phyloP scores from a whole-genome alignment of 2,329 filamentous ascomycete genomes.

The Orbilia oligospora region DNA sequence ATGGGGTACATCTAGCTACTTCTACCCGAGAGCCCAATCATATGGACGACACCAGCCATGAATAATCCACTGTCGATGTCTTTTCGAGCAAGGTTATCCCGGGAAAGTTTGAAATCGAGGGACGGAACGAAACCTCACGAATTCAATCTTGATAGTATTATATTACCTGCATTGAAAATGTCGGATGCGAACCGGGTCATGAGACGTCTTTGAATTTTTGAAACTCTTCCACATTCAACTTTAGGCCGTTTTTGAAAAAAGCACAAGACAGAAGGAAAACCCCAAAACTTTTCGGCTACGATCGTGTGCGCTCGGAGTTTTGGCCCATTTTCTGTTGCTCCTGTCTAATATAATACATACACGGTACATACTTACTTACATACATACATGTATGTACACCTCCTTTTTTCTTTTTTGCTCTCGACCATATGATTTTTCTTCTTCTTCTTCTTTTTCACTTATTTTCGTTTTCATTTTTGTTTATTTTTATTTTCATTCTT shows the following conservation, averaged over 20 bases:
- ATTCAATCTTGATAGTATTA: constrained; percentile 26
- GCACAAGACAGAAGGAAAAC: constrained; percentile 23
- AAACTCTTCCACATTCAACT: constrained; percentile 17
- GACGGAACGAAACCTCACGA: constrained; percentile 49
- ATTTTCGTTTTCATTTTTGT: too few species aligned
- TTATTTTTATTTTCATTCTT: too few species aligned
- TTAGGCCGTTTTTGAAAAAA: constrained; percentile 2
- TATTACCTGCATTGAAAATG: constrained; percentile 39
- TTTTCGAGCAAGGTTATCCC: constrained; percentile 43
- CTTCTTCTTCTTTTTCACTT: too few species aligned
- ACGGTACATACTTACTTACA: too few species aligned
- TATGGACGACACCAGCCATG: constrained; percentile 25
- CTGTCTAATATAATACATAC: constrained; percentile 34
- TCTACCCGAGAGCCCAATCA: constrained; percentile 55
- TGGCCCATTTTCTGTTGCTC: constrained; percentile 30
- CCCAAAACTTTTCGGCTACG: constrained; percentile 12
- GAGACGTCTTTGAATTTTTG: constrained; percentile 30
- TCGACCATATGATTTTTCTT: constrained; percentile 10
- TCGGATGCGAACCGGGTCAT: constrained; percentile 59
- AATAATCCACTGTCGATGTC: constrained; percentile 22
- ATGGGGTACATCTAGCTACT: constrained; percentile 46
- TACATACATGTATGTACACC: too few species aligned
- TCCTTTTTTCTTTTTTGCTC: constrained; percentile 34
- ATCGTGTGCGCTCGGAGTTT: constrained; percentile 44
- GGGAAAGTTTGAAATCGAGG: constrained; percentile 47